Percentiles rank a stretch among this genome's conserved stretches.
Evolutionary conservation across 768 basidiomycete genomes (phyloP).

Genomic region (Tricholoma terreum): DNA sequence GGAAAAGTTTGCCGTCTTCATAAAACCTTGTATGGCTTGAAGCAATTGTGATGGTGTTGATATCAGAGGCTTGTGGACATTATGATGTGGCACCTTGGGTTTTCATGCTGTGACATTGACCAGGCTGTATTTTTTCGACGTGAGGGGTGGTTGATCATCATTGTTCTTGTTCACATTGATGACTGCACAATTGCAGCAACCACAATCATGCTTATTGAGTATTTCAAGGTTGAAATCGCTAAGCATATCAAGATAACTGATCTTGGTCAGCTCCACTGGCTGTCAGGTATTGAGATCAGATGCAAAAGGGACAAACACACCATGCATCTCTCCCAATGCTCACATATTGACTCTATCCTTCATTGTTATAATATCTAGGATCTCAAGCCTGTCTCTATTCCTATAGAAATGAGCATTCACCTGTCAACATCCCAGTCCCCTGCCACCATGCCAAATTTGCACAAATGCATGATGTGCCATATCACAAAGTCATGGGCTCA

Average conservation of each 20-base stretch:
- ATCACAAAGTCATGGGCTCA: conserved; percentile 9
- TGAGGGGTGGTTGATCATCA: conserved; percentile 7
- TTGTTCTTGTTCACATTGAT: conserved; percentile 19
- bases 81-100: conserved; percentile 1
- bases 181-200: conserved; percentile 20
- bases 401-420: conserved; percentile 10
- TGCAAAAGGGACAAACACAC: conserved; percentile 10
- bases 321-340: conserved; percentile 25
- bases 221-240: conserved; percentile 15
- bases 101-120: conserved; percentile 16
- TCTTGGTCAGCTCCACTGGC: conserved; percentile 25
- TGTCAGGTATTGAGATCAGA: conserved; percentile 25
- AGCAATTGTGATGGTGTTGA: conserved; percentile 22
- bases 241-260: conserved; percentile 24
- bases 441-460: conserved; percentile 11
- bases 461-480: conserved; percentile 20
- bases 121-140: conserved; percentile 17
- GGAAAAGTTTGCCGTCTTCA: too few relatives aligned
- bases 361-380: conserved; percentile 22
- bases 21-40: conserved; percentile 34
- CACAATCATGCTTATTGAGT: conserved; percentile 4
- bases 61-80: conserved; percentile 12
- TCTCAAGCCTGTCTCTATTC: conserved; percentile 22
- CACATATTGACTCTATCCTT: conserved; percentile 29
- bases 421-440: conserved; percentile 18